A percentile compares a stretch with the other conserved stretches of the same genome.
These are phyloP conservation scores for Platanthera guangdongensis DNA, from an alignment of 106 monocot species.

Conservation along the genomic window DNA sequence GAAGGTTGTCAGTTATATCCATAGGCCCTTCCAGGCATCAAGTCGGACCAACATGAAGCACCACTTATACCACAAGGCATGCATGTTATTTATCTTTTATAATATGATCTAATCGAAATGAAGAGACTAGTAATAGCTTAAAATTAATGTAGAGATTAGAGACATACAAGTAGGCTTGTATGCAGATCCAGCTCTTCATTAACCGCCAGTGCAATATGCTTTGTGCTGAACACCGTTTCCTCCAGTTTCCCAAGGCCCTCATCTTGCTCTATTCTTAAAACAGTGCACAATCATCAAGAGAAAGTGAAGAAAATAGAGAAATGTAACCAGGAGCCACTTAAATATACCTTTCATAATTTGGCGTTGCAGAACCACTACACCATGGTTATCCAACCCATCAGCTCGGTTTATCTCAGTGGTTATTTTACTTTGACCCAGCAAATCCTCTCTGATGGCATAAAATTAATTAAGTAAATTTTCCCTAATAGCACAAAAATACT, in stretches of 20 bases:
- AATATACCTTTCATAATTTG: conserved; percentile 57
- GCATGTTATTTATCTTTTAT: neutral
- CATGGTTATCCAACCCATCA: conserved; percentile 59
- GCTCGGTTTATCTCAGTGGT: conserved; percentile 49
- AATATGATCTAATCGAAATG: too few relatives aligned
- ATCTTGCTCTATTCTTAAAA: conserved; percentile 66
- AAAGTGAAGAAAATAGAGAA: neutral
- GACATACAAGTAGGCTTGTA: conserved; percentile 72
- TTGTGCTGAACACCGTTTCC: conserved; percentile 77
- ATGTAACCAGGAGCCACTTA: neutral
- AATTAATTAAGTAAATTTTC: conserved; percentile 15
- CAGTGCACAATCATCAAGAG: neutral
- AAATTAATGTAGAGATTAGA: too few relatives aligned
- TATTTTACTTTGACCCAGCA: conserved; percentile 44
- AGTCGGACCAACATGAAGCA: too few relatives aligned
- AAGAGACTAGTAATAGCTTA: neutral
- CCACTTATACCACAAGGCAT: neutral
- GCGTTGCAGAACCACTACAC: conserved; percentile 63
- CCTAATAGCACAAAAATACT: neutral
- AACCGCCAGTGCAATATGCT: conserved; percentile 85
- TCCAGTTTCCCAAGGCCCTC: conserved; percentile 74
- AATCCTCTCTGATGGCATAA: conserved; percentile 37
- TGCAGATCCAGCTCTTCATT: conserved; percentile 86
- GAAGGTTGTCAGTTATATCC: too few relatives aligned
- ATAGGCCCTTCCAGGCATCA: too few relatives aligned